Evolutionary conservation across 192 early-diverging fungal genomes (phyloP).

Genomic region (Chytriomyces sp.): DNA sequence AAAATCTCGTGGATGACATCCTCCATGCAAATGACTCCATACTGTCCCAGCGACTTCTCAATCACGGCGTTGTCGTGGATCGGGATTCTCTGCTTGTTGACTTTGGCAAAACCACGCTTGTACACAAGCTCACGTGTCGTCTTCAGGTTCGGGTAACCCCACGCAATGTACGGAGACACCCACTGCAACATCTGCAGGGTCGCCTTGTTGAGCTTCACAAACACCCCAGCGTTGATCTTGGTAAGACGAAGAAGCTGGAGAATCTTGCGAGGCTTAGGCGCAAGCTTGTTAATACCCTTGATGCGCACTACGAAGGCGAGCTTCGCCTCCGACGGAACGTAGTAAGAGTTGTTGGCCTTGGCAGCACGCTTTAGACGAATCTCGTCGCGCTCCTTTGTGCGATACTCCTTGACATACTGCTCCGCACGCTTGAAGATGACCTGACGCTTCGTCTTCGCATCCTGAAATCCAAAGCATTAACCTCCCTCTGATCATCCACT

Average conservation of each 20-base stretch:
- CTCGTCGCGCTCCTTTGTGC: conserved; percentile 79
- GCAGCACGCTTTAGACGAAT: conserved; percentile 91
- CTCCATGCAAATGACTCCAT: conserved; percentile 95
- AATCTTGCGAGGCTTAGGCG: conserved; percentile 98
- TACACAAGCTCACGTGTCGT: conserved; percentile 96
- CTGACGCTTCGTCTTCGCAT: conserved; percentile 78
- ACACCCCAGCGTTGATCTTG: conserved; percentile 98
- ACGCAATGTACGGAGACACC: conserved; percentile 90
- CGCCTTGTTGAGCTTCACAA: conserved; percentile 91
- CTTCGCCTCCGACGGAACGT: conserved; percentile 92
- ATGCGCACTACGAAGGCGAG: conserved; percentile 96
- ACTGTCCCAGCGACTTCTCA: conserved; percentile 86
- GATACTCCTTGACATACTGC: conserved; percentile 97
- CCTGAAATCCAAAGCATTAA: too few relatives aligned
- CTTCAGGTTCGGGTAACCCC: conserved; percentile 93
- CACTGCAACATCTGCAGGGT: conserved; percentile 96
- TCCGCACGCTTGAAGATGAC: conserved; percentile 99
- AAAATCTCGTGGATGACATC: conserved; percentile 96
- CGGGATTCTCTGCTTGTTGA: conserved; percentile 94
- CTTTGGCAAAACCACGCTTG: conserved; percentile 99
- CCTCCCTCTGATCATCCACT: too few relatives aligned
- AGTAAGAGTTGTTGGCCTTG: conserved; percentile 85
- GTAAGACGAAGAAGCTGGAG: conserved; percentile 95
- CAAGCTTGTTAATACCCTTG: conserved; percentile 99
- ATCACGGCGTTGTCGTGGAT: conserved; percentile 94